A percentile compares a stretch with the other conserved stretches of the same genome.
phyloP scores from a whole-genome alignment of 2,329 filamentous ascomycete genomes.

The Arthrobotrys iridis region DNA sequence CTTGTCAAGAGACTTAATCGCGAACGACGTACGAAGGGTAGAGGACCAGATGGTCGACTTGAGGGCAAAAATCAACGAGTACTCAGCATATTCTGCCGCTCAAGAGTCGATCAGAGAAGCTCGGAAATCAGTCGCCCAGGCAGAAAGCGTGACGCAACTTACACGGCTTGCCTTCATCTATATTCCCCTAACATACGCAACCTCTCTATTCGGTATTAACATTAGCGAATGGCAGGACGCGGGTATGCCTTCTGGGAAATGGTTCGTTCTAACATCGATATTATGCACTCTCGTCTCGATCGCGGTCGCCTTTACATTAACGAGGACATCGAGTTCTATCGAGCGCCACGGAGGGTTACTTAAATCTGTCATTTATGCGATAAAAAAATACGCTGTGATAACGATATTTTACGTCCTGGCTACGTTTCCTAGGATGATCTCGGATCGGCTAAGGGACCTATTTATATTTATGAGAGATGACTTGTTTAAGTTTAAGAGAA shows the following conservation, averaged over 20 bases:
- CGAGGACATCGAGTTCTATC: not conserved
- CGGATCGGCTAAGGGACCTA: no score
- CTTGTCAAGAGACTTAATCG: not conserved
- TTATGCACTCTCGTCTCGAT: slow-evolving; percentile 3
- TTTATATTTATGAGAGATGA: no score
- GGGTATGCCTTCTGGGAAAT: not conserved
- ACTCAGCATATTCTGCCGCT: not conserved
- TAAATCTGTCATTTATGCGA: no score
- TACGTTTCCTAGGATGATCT: no score
- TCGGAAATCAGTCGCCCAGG: slow-evolving; percentile 59
- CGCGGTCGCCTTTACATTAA: not conserved
- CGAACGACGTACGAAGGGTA: slow-evolving; percentile 1
- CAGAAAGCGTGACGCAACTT: slow-evolving; percentile 60
- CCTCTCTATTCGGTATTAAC: slow-evolving; percentile 64
- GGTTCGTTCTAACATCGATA: slow-evolving; percentile 18
- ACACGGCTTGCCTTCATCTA: slow-evolving; percentile 65
- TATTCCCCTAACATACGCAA: slow-evolving; percentile 63
- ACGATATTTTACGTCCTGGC: no score
- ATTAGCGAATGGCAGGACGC: slow-evolving; percentile 57
- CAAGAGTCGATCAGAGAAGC: slow-evolving; percentile 18
- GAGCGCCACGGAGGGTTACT: no score
- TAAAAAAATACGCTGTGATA: no score
- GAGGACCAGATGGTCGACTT: slow-evolving; percentile 1
- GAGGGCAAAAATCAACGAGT: slow-evolving; percentile 5
- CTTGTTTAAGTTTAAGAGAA: no score